Percentiles rank a stretch among this genome's conserved stretches.
phyloP scores from a whole-genome alignment of 805 yeast species.

The Scheffersomyces amazonensis region DNA sequence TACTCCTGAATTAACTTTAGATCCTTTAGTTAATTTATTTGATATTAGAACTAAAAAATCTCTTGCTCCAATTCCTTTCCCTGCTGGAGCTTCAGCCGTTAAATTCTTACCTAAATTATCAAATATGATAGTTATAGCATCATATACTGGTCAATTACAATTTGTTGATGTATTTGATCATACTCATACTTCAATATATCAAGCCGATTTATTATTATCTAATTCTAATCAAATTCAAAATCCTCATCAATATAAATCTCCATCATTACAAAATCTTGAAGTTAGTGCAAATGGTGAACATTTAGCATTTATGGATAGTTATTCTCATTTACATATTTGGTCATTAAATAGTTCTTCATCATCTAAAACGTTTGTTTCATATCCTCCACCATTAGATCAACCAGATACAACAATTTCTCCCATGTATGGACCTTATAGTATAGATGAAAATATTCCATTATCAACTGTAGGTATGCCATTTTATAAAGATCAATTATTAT shows the following conservation, averaged over 20 bases:
- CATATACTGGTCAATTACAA: constrained; percentile 78
- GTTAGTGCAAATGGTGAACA: constrained; percentile 74
- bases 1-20: constrained; percentile 44
- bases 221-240: constrained; percentile 4
- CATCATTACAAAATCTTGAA: constrained; percentile 47
- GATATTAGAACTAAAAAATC: constrained; percentile 74
- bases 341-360: constrained; percentile 37
- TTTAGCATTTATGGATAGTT: constrained; percentile 64
- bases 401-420: constrained; percentile 43
- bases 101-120: constrained; percentile 85
- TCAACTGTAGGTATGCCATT: constrained; percentile 83
- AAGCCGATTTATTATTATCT: constrained; percentile 47
- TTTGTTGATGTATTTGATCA: constrained; percentile 83
- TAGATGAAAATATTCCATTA: constrained; percentile 56
- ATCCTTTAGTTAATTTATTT: constrained; percentile 79
- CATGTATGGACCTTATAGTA: constrained; percentile 7
- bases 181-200: constrained; percentile 60
- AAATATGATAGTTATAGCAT: constrained; percentile 69
- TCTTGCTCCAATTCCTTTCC: constrained; percentile 78
- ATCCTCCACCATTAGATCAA: constrained; percentile 46
- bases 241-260: constrained; percentile 2
- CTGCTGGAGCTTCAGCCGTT: constrained; percentile 84
- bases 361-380: constrained; percentile 32
- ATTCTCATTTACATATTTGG: constrained; percentile 68
- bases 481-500: constrained; percentile 70